Base-by-base conservation (phyloP, 768 basidiomycete species). In the Psilocybe subaeruginosa region DNA sequence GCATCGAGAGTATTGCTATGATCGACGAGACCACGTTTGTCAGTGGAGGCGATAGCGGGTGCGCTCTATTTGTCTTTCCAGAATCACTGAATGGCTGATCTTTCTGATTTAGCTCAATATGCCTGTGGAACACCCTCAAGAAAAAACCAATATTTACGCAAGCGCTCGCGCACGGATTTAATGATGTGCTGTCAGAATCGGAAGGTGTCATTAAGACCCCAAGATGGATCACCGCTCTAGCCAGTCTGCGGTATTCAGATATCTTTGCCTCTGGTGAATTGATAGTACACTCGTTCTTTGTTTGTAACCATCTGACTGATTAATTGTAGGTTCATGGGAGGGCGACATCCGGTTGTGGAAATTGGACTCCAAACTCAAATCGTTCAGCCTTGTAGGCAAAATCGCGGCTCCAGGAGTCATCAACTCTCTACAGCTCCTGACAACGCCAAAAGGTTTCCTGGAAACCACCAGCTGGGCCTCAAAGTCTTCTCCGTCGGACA, bases 21-120 rank as follows among this genome's bases (percentile, higher is more conserved):
- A 82, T 99, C 56, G 97, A 99, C 73, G 97, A 99, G 76, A 85
- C 85, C 35, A 93, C 89, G 5, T 96, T 99, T 72, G 76, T 99
- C 39, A 96, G 88, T 64, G 97, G 97, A 1, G 97, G 97, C 3
- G 96, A 99, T 73, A 96, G 92, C 69, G 97, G 97, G 95, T 95
- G 73, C 62, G 91, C 84, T 7, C 29, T 54, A 33, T 56, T 19
- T 39, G 47, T 58, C 31, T 57, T 37, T 31, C 6, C 58, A 33
- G 17, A 41, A 37, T 30, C 2, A 17, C 3, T 23, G 29, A 9
- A 30, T 19, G 47, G 19, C 45, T 59, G 9, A 49, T 27, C 4
- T 14, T 12, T 48, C 23, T 30, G 2, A 54, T n/a, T 23, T 47
- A 95, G 96, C 0, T 90, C 95, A n/a, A 88, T 99, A 70, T 92